Evolutionary conservation across 495 filamentous ascomycete genomes (phyloP).

Genomic region (Xylaria bambusicola): DNA sequence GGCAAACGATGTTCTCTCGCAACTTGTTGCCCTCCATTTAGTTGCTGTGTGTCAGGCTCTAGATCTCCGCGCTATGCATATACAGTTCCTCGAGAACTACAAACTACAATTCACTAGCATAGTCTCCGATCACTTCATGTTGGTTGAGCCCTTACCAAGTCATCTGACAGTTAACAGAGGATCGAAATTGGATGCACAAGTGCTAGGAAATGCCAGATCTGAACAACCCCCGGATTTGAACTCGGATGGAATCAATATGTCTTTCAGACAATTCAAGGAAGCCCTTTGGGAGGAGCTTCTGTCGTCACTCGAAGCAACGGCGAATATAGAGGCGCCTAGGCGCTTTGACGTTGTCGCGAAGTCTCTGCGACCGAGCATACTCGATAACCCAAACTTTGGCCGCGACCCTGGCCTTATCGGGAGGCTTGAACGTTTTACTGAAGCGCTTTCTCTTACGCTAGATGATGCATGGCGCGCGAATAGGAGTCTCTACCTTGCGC

Average conservation of each 20-base stretch:
- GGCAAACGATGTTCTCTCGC: slow-evolving; percentile 53
- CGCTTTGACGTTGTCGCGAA: slow-evolving; percentile 1
- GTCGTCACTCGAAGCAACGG: background rate
- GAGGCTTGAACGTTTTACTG: background rate
- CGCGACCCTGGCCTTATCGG: background rate
- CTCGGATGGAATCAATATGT: background rate
- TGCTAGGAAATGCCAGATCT: background rate
- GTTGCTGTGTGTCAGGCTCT: slow-evolving; percentile 51
- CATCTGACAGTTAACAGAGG: background rate
- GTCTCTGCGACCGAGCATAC: background rate
- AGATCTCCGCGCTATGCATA: slow-evolving; percentile 38
- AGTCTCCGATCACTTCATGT: background rate
- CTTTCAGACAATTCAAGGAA: background rate
- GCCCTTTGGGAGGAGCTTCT: background rate
- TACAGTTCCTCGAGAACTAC: slow-evolving; percentile 12
- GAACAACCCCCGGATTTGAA: background rate
- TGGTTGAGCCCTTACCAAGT: background rate
- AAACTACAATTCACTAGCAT: background rate
- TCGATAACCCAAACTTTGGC: background rate
- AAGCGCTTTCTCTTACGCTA: background rate
- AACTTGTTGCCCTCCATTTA: slow-evolving; percentile 52
- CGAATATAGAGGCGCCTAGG: background rate
- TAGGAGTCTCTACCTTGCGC: slow-evolving; percentile 10
- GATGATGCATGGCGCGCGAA: slow-evolving; percentile 12
- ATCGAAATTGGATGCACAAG: background rate